Evolutionary conservation across 495 filamentous ascomycete genomes (phyloP).

Genomic region (Usnea hakonensis): DNA sequence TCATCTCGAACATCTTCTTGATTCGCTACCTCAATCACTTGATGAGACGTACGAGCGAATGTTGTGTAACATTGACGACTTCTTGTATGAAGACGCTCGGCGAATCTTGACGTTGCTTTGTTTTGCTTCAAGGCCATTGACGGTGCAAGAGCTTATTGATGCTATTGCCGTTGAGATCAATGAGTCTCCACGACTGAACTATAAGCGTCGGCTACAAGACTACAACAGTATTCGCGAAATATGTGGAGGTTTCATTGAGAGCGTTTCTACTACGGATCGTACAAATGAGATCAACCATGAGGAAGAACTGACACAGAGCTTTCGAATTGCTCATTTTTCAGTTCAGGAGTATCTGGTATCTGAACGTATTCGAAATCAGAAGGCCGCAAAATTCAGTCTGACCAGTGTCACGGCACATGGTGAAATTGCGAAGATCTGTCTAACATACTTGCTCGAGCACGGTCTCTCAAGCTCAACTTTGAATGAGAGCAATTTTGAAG

Average conservation of each 20-base stretch:
- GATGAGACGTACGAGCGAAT: constrained; percentile 35
- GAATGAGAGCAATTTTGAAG: too few species aligned
- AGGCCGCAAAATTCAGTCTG: constrained; percentile 7
- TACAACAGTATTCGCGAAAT: constrained; percentile 24
- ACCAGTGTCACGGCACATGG: constrained; percentile 19
- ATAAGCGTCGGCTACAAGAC: constrained; percentile 21
- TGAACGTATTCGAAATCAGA: constrained; percentile 26
- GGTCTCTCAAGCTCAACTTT: constrained; percentile 9
- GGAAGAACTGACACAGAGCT: constrained; percentile 2
- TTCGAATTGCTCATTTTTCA: constrained; percentile 34
- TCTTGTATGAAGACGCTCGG: constrained; percentile 26
- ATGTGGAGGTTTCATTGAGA: constrained; percentile 29
- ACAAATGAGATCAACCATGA: too few species aligned
- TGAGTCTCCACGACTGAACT: constrained; percentile 21
- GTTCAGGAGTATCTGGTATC: constrained; percentile 36
- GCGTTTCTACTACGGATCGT: too few species aligned
- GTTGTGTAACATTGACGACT: constrained; percentile 25
- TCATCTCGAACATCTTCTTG: constrained; percentile 27
- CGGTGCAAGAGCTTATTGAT: constrained; percentile 29
- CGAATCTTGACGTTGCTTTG: constrained; percentile 33
- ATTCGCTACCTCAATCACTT: constrained; percentile 29
- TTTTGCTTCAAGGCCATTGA: constrained; percentile 29
- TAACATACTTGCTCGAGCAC: constrained; percentile 29
- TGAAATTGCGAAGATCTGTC: constrained; percentile 30
- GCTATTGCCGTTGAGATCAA: constrained; percentile 27